Percentiles rank a stretch among this genome's conserved stretches.
Evolutionary conservation across 2,329 filamentous ascomycete species (phyloP).

Genomic region (Gnomoniopsis smithogilvyi): DNA sequence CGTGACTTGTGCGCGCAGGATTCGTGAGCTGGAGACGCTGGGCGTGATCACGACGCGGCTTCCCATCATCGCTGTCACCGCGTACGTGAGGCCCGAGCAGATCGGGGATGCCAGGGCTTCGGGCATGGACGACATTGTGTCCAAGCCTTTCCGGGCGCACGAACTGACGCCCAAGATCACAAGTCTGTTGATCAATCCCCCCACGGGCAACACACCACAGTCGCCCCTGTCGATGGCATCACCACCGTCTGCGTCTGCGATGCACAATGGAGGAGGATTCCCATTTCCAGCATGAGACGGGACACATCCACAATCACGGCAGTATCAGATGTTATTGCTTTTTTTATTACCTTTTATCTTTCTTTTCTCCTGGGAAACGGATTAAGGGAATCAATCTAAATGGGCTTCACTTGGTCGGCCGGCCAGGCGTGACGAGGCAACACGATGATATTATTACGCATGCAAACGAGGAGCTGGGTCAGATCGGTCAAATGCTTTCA

Average conservation of each 20-base stretch:
- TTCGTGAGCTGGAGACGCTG: slow-evolving; percentile 63
- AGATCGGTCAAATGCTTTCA: background rate
- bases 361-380: too few relatives aligned
- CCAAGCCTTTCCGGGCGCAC: slow-evolving; percentile 76
- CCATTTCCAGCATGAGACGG: background rate
- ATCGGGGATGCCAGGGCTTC: slow-evolving; percentile 67
- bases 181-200: slow-evolving; percentile 42
- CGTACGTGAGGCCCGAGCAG: slow-evolving; percentile 73
- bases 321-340: too few relatives aligned
- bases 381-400: too few relatives aligned
- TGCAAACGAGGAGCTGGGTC: background rate
- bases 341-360: too few relatives aligned
- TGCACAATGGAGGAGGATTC: background rate
- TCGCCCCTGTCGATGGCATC: slow-evolving; percentile 11
- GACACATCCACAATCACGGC: background rate
- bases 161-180: slow-evolving; percentile 67
- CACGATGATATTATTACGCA: too few relatives aligned
- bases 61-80: slow-evolving; percentile 81
- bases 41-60: slow-evolving; percentile 62
- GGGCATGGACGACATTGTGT: slow-evolving; percentile 75
- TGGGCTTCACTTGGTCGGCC: too few relatives aligned
- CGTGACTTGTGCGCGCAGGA: slow-evolving; percentile 66
- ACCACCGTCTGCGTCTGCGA: background rate
- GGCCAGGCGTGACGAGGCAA: too few relatives aligned
- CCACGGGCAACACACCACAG: slow-evolving; percentile 2